Conservation (phyloP, 2,329 filamentous ascomycete species). For the Pseudodiploospora longispora region DNA sequence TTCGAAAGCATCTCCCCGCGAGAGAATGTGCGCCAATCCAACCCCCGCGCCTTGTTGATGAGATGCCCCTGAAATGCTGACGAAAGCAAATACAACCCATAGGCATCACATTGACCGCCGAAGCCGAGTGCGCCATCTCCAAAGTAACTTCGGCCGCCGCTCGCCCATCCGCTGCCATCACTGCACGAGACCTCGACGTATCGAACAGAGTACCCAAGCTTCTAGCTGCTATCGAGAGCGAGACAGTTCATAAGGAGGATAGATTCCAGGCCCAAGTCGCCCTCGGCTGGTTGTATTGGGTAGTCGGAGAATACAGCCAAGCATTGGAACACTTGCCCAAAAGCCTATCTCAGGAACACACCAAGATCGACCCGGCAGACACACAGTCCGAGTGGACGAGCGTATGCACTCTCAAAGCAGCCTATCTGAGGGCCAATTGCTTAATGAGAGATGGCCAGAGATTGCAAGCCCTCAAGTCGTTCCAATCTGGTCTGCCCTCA, state of each 20-base stretch:
- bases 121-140: constrained; percentile 58
- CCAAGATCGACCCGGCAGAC: constrained; percentile 43
- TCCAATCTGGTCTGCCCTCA: constrained; percentile 57
- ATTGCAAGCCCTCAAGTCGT: constrained; percentile 56
- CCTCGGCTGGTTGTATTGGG: constrained; percentile 79
- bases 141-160: constrained; percentile 36
- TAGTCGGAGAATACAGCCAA: constrained; percentile 57
- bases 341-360: constrained; percentile 48
- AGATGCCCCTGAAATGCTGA: constrained; percentile 2
- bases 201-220: constrained; percentile 41
- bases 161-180: constrained; percentile 34
- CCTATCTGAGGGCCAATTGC: constrained; percentile 66
- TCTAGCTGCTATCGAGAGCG: constrained; percentile 49
- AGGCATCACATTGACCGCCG: constrained; percentile 65
- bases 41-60: background rate
- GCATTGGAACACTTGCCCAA: constrained; percentile 56
- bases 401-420: constrained; percentile 71
- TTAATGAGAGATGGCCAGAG: constrained; percentile 41
- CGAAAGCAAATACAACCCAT: background rate
- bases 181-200: constrained; percentile 37
- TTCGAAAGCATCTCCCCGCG: constrained; percentile 86
- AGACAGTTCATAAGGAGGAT: constrained; percentile 46
- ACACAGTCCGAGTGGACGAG: constrained; percentile 66
- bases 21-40: constrained; percentile 60
- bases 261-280: constrained; percentile 75